phyloP scores from a whole-genome alignment of 192 early-diverging fungal species.

The Geranomyces variabilis region DNA sequence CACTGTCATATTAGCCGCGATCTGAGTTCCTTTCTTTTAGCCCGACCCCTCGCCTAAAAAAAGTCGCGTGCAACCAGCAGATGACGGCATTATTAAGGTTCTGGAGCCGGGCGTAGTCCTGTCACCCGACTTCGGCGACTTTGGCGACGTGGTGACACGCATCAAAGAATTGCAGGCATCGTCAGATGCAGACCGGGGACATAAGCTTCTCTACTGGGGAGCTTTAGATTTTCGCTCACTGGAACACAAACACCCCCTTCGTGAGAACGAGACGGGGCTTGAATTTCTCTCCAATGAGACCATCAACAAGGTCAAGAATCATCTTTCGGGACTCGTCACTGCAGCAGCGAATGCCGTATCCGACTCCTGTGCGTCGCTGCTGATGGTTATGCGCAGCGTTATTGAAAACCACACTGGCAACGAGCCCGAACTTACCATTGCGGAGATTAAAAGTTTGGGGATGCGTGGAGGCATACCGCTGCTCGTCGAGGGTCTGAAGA shows the following conservation, averaged over 20 bases:
- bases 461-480: not conserved
- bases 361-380: not conserved
- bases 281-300: not conserved
- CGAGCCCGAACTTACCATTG: not conserved
- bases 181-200: not conserved
- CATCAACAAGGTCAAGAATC: not conserved
- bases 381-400: not conserved
- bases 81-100: not conserved
- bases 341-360: not conserved
- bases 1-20: not conserved
- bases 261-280: slow-evolving; percentile 7
- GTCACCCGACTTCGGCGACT: slow-evolving; percentile 1
- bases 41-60: slow-evolving; percentile 8
- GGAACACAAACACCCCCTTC: not conserved
- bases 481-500: too few species aligned
- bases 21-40: slow-evolving; percentile 7
- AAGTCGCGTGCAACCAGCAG: slow-evolving; percentile 5
- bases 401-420: not conserved
- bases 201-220: not conserved
- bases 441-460: not conserved
- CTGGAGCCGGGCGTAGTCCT: slow-evolving; percentile 2
- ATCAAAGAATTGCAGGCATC: slow-evolving; percentile 11
- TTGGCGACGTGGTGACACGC: slow-evolving; percentile 1
- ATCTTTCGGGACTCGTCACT: not conserved
- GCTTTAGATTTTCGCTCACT: not conserved